Evolutionary conservation across 2,329 filamentous ascomycete species (phyloP).

Genomic region (Aspergillus chevalieri): DNA sequence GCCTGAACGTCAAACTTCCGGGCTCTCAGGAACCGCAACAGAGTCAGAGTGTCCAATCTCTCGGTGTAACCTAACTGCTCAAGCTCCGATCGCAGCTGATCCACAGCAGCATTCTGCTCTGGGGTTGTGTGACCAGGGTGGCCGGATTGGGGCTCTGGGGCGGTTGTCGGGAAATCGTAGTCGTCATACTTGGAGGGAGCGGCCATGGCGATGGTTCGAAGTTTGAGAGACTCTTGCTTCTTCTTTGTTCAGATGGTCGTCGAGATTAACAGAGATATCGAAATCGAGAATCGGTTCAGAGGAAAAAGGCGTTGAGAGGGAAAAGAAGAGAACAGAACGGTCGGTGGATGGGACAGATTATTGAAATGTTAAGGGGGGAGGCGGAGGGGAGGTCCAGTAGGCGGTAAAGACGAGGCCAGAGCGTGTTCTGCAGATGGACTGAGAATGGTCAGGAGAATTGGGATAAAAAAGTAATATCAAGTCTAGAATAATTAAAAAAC

Average conservation of each 20-base stretch:
- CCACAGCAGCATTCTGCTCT: constrained; percentile 82
- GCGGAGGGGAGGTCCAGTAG: neutral
- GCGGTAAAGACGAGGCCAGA: neutral
- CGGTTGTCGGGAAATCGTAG: constrained; percentile 84
- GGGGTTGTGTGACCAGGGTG: constrained; percentile 83
- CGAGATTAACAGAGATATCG: neutral
- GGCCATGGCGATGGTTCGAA: constrained; percentile 22
- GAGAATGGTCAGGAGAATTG: no score
- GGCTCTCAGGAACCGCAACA: constrained; percentile 88
- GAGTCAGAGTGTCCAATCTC: constrained; percentile 82
- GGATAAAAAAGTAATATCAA: no score
- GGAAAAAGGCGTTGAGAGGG: constrained; percentile 1
- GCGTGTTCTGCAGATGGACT: no score
- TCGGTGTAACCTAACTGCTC: constrained; percentile 77
- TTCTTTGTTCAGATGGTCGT: neutral
- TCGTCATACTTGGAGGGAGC: constrained; percentile 89
- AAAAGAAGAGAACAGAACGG: constrained; percentile 5
- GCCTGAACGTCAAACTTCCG: constrained; percentile 87
- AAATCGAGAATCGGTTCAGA: constrained; percentile 2
- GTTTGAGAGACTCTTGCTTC: neutral
- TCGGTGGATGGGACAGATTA: neutral
- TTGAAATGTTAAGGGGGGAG: neutral
- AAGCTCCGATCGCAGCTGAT: constrained; percentile 76
- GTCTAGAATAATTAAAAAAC: no score
- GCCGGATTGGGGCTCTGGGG: constrained; percentile 63